These are phyloP conservation scores for Jimgerdemannia lactiflua DNA, from an alignment of 192 early-diverging fungal species.

Conservation along the genomic window DNA sequence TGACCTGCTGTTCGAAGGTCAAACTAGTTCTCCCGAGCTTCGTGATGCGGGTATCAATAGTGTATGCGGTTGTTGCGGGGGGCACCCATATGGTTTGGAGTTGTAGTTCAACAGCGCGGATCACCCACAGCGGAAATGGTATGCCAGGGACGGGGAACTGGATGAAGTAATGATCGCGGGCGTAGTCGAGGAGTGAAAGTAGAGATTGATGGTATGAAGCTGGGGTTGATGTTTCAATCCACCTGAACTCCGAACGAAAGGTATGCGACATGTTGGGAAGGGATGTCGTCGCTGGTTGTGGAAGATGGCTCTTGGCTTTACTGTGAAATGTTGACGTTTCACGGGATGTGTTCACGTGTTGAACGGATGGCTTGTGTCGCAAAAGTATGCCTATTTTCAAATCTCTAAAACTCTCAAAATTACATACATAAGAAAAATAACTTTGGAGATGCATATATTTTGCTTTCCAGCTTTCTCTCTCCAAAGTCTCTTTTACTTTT, in stretches of 20 bases:
- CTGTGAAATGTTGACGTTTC: too few relatives aligned
- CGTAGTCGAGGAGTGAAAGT: background rate
- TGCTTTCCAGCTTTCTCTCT: too few relatives aligned
- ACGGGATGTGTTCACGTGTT: too few relatives aligned
- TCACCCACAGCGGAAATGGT: background rate
- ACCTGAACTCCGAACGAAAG: conserved; percentile 1
- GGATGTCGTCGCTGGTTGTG: too few relatives aligned
- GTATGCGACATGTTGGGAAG: background rate
- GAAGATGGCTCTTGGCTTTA: too few relatives aligned
- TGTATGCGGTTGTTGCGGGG: background rate
- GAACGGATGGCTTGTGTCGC: too few relatives aligned
- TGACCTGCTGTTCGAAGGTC: background rate
- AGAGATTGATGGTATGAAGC: background rate
- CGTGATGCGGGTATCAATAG: background rate
- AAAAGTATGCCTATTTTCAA: too few relatives aligned
- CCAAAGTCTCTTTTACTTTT: too few relatives aligned
- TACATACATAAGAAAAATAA: too few relatives aligned
- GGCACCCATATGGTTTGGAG: background rate
- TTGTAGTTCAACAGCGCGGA: background rate
- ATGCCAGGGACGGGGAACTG: background rate
- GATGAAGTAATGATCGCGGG: conserved; percentile 2
- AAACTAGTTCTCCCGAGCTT: background rate
- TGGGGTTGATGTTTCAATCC: background rate
- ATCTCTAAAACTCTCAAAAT: too few relatives aligned
- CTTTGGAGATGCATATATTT: too few relatives aligned